Conservation (phyloP, 192 early-diverging fungal genomes). For the Umbelopsis ramanniana region DNA sequence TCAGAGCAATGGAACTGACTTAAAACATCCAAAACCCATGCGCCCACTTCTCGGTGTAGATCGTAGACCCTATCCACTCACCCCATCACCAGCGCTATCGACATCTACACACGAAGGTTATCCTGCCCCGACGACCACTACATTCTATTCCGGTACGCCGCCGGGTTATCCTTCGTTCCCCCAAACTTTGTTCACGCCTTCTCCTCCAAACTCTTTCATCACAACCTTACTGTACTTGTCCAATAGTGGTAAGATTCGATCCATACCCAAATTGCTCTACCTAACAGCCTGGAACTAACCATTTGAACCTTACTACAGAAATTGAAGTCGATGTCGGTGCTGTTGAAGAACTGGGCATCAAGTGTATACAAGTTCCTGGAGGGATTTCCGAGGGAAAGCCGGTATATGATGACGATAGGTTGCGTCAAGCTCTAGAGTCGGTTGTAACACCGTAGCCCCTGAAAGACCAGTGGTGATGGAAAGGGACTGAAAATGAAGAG, state of each 20-base stretch:
- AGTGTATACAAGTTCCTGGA: conserved; percentile 40
- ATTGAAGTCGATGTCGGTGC: conserved; percentile 46
- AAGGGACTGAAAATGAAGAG: background rate
- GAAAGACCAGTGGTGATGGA: background rate
- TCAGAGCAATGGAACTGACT: background rate
- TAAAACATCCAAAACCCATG: background rate
- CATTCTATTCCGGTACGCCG: conserved; percentile 13
- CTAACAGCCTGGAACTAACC: background rate
- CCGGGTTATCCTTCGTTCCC: conserved; percentile 24
- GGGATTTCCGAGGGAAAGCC: conserved; percentile 5
- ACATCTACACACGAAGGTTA: conserved; percentile 16
- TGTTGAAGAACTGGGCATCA: conserved; percentile 51
- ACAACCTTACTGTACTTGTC: conserved; percentile 57
- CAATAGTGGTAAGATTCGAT: conserved; percentile 40
- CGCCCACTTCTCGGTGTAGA: conserved; percentile 31
- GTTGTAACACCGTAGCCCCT: background rate
- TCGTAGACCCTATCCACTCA: conserved; percentile 40
- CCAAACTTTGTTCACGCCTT: conserved; percentile 8
- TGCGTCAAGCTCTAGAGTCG: background rate
- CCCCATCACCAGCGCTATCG: background rate
- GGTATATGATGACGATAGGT: background rate
- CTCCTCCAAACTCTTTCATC: conserved; percentile 45
- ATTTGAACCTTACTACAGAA: conserved; percentile 19
- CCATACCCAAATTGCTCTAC: background rate
- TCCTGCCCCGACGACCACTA: background rate